phyloP scores from a whole-genome alignment of 208 protist species.

The Angomonas desouzai region DNA sequence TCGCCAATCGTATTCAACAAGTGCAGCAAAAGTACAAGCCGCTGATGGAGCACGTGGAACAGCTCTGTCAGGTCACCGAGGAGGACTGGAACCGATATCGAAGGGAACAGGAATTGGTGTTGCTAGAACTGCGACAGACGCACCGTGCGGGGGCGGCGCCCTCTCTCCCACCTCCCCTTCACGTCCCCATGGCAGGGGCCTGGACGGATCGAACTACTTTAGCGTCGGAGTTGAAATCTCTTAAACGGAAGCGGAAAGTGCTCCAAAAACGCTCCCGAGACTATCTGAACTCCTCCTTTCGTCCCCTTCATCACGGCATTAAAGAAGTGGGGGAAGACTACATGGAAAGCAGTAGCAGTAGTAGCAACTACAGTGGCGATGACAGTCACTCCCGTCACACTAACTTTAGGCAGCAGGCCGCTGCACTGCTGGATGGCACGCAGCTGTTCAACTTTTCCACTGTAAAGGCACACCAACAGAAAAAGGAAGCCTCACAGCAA shows the following conservation, averaged over 20 bases:
- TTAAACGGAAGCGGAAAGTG: neutral
- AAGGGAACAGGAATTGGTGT: neutral
- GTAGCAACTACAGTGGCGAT: neutral
- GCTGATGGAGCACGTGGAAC: neutral
- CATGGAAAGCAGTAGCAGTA: neutral
- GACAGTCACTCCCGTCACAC: neutral
- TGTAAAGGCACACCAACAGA: neutral
- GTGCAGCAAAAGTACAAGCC: constrained; percentile 52
- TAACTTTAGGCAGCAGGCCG: neutral
- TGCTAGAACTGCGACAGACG: no score
- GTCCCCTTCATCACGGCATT: neutral
- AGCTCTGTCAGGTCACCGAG: neutral
- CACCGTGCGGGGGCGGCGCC: no score
- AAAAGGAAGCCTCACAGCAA: neutral
- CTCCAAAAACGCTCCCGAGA: neutral
- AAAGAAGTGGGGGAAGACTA: neutral
- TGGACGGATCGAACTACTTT: neutral
- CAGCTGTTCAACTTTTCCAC: constrained; percentile 2
- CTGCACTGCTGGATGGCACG: neutral
- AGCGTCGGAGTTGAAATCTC: neutral
- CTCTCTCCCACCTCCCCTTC: no score
- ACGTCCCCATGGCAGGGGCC: no score
- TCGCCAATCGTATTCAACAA: constrained; percentile 42
- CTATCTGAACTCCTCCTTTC: neutral
- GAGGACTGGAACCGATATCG: neutral